These are phyloP conservation scores for Tremella yokohamensis DNA, from an alignment of 768 basidiomycete genomes.

Conservation along the genomic window DNA sequence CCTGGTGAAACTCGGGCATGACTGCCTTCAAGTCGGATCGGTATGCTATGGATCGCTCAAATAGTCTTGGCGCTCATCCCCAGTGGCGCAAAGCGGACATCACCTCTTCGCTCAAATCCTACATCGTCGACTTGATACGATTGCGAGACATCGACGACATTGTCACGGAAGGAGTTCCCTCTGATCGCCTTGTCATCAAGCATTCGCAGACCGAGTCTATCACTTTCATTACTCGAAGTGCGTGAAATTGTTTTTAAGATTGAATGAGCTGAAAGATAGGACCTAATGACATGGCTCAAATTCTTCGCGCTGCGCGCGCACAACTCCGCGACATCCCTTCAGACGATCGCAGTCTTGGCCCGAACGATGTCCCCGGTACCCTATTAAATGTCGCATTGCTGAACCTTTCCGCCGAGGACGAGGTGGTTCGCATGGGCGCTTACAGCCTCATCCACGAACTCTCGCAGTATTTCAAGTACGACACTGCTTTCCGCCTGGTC, in stretches of 20 bases:
- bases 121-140: conserved; percentile 75
- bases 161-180: conserved; percentile 63
- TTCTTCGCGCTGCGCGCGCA: conserved; percentile 34
- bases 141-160: conserved; percentile 80
- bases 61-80: conserved; percentile 21
- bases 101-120: conserved; percentile 65
- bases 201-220: conserved; percentile 28
- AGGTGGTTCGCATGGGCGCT: conserved; percentile 71
- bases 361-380: conserved; percentile 76
- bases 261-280: conserved; percentile 50
- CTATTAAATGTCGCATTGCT: conserved; percentile 81
- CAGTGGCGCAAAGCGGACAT: conserved; percentile 64
- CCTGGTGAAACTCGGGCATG: conserved; percentile 55
- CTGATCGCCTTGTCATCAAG: conserved; percentile 36
- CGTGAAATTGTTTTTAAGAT: conserved; percentile 6
- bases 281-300: conserved; percentile 56
- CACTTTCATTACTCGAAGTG: conserved; percentile 35
- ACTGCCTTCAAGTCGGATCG: conserved; percentile 42
- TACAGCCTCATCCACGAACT: conserved; percentile 63
- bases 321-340: conserved; percentile 21
- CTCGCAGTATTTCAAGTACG: conserved; percentile 39
- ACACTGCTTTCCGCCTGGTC: conserved; percentile 11
- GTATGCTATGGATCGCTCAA: conserved; percentile 20
- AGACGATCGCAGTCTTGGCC: conserved; percentile 65
- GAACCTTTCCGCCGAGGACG: conserved; percentile 69